Evolutionary conservation across 139 green algal genomes (phyloP), one percentile per base, ranked within the genome.

Genomic region (Chlorella sp.): DNA sequence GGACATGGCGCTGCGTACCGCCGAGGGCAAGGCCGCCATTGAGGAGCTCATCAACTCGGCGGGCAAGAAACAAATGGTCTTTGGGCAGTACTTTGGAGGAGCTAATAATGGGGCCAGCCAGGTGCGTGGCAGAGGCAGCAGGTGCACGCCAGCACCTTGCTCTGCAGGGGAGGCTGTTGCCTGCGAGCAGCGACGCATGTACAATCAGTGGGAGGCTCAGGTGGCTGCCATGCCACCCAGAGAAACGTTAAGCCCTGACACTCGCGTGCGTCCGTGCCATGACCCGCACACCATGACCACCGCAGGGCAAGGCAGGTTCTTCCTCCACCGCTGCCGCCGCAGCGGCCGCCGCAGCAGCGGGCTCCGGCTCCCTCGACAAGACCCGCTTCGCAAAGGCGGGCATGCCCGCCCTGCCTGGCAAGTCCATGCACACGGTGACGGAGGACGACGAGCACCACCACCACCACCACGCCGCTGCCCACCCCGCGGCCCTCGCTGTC

Each of bases 61-160:
- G 33, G 62, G 70, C 3, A 75, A 84, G 49, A 84, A 80, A 60
- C 77, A 79, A 10, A 76, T 84, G 60, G 79, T 79, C 0, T 84
- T 84, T 35, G 79, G 73, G 14, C 77, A 85, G 62, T 85, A 85
- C 69, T 85, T 85, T 64, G 79, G 71, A 5, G 72, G 73, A 1
- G 69, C 67, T 2, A 75, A 67, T 22, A 67, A 32, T 32, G 26
- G 74, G 2, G 60, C 60, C 1, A 31, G 74, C 68, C 68, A 70
- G 71, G 35, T 42, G 35, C 6, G 67, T 33, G 2, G 67, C 67
- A 1, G 67, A 69, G 1, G 73, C 73, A 2, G 73, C 73, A 22
- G 73, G 49, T 0, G n/a, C n/a, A n/a, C n/a, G n/a, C n/a, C n/a
- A n/a, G n/a, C n/a, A n/a, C n/a, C n/a, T n/a, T n/a, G n/a, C n/a